Evolutionary conservation across 2,329 filamentous ascomycete species (phyloP).

Genomic region (Verticillium nubilum): DNA sequence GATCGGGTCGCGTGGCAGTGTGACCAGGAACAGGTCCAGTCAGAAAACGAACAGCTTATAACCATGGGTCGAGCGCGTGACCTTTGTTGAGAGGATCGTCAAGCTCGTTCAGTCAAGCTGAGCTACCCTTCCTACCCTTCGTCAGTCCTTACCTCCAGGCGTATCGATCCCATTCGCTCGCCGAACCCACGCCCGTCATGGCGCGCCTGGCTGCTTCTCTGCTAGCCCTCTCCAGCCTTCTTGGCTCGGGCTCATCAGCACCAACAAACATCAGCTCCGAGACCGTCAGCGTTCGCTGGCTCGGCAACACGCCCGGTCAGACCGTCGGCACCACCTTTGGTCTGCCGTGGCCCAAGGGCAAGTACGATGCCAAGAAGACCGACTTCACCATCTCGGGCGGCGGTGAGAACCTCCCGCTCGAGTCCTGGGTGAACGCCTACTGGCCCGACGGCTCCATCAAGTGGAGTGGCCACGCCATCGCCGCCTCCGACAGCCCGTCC

Average conservation of each 20-base stretch:
- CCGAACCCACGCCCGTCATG: not conserved
- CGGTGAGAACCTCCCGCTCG: conserved; percentile 15
- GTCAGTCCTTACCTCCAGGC: not conserved
- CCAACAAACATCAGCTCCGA: conserved; percentile 7
- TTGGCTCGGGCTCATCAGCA: conserved; percentile 5
- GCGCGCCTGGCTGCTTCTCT: conserved; percentile 7
- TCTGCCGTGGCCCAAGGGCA: conserved; percentile 36
- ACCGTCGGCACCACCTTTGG: conserved; percentile 35
- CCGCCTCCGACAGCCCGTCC: conserved; percentile 30
- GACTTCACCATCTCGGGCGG: conserved; percentile 25
- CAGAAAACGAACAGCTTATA: not conserved
- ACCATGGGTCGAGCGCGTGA: not conserved
- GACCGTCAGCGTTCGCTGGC: conserved; percentile 26
- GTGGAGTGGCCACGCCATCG: conserved; percentile 54
- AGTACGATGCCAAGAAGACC: conserved; percentile 28
- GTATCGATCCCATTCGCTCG: not conserved
- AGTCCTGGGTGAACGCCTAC: conserved; percentile 53
- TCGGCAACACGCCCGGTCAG: conserved; percentile 29
- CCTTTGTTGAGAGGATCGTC: not conserved
- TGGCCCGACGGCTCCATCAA: conserved; percentile 58
- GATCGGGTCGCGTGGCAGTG: not conserved
- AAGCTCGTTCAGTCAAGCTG: not conserved
- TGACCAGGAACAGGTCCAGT: too few relatives aligned
- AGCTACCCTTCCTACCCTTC: not conserved
- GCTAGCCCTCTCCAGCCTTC: conserved; percentile 8